Evolutionary conservation across 1,139 yeast genomes (phyloP).

Genomic region (Schwanniomyces etchellsii): DNA sequence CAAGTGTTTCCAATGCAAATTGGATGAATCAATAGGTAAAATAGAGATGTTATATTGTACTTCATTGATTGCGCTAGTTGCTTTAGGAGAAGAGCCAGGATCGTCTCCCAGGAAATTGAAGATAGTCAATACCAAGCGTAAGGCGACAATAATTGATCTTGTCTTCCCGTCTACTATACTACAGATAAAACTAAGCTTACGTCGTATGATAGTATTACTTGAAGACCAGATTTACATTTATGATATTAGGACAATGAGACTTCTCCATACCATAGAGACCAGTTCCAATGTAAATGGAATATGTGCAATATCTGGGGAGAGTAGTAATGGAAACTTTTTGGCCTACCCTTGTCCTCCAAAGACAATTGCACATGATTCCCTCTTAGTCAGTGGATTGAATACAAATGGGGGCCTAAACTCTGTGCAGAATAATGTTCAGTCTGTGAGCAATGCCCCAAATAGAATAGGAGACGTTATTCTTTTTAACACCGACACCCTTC

Average conservation of each 20-base stretch:
- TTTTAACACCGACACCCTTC: conserved; percentile 69
- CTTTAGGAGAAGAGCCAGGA: conserved; percentile 76
- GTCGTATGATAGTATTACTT: conserved; percentile 68
- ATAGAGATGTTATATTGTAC: conserved; percentile 93
- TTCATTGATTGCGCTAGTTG: conserved; percentile 80
- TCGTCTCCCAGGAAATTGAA: conserved; percentile 77
- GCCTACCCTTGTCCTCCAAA: conserved; percentile 87
- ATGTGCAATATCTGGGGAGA: conserved; percentile 62
- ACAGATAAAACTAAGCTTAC: conserved; percentile 70
- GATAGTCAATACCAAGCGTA: conserved; percentile 74
- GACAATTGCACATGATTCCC: conserved; percentile 39
- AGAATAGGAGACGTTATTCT: conserved; percentile 85
- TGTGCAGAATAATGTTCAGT: conserved; percentile 37
- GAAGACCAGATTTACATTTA: conserved; percentile 86
- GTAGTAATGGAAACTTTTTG: conserved; percentile 41
- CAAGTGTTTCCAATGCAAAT: conserved; percentile 52
- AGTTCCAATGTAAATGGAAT: conserved; percentile 61
- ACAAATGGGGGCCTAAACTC: conserved; percentile 44
- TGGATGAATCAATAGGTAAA: conserved; percentile 58
- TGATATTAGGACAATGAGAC: conserved; percentile 82
- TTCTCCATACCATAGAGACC: conserved; percentile 84
- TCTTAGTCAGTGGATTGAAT: conserved; percentile 37
- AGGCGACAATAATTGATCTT: conserved; percentile 73
- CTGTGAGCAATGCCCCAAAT: conserved; percentile 41
- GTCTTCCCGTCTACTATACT: conserved; percentile 83